Evolutionary conservation across 148 eudicot species (phyloP), one percentile per base, ranked within the genome.

Genomic region (Vaccinium darrowii): DNA sequence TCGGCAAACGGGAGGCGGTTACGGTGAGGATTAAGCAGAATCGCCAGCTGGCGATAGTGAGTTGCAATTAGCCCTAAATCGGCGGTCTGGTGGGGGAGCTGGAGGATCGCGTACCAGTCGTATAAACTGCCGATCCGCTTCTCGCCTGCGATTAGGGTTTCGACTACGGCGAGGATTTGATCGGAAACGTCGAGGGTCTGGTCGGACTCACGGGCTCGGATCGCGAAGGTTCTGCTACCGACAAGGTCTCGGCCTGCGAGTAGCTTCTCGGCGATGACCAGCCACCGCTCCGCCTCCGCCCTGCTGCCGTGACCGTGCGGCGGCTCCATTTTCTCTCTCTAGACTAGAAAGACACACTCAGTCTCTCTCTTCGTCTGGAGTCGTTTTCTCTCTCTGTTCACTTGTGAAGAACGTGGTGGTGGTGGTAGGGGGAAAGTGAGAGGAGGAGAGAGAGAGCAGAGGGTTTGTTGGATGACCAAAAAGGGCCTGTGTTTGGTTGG

Each of bases 121-220:
- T 60, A 83, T 16, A 85, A 86, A 56, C 85, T 85, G 81, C 84
- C 86, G 85, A 90, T 88, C 86, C 92, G 92, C 76, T 90, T 90
- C 72, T 96, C 98, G 0, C 92, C 92, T 30, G 94, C 94, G 50
- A 96, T 79, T 2, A 96, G 87, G 0, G 99, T 96, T 58, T 96
- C 99, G 60, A 86, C 92, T 7, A 96, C 91, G 43, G 99, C 94
- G 19, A 96, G 83, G 54, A 94, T 92, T 71, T 90, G 98, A 62
- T 94, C 95, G 76, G 98, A 89, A 3, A 87, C 76, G 2, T 83
- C 85, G 85, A 92, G 93, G 12, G 87, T 83, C 11, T 97, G 98
- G 93, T 96, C 97, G 58, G 98, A 87, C 18, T 96, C 99, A 1
- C 92, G 89, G 12, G 95, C 98, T 7, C 98, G 94, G 88, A 88